Evolutionary conservation across 805 yeast species (phyloP).

Genomic region (Candida tibetensis): DNA sequence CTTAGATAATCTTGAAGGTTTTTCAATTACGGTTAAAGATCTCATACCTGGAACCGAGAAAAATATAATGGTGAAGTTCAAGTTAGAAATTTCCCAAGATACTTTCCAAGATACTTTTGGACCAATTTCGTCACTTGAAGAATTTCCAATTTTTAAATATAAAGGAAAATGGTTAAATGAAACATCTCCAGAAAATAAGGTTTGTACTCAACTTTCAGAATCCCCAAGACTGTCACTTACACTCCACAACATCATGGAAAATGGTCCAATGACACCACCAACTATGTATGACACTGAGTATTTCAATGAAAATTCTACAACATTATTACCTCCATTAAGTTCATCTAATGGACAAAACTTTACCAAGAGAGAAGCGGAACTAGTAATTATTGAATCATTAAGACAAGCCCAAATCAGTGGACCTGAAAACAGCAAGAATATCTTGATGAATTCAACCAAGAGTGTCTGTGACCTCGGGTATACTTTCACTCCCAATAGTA

Average conservation of each 20-base stretch:
- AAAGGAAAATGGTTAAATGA: conserved; percentile 11
- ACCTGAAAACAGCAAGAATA: conserved; percentile 4
- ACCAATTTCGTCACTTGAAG: neutral
- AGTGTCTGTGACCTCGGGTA: neutral
- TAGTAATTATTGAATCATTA: conserved; percentile 22
- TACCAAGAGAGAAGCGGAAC: conserved; percentile 36
- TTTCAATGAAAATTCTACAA: neutral
- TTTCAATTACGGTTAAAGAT: conserved; percentile 14
- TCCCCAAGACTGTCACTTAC: neutral
- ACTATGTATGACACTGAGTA: neutral
- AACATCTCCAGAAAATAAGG: neutral
- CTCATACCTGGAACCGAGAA: conserved; percentile 13
- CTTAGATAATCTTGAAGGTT: conserved; percentile 6
- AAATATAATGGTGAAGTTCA: conserved; percentile 15
- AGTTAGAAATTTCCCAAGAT: conserved; percentile 3
- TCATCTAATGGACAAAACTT: conserved; percentile 14
- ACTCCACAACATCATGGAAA: conserved; percentile 1
- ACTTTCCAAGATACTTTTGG: conserved; percentile 3
- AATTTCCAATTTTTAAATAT: conserved; percentile 10
- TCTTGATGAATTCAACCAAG: conserved; percentile 7
- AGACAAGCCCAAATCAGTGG: neutral
- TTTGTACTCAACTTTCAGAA: conserved; percentile 1
- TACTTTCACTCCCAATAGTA: neutral
- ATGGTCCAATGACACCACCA: conserved; percentile 5
- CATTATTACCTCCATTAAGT: neutral